Evolutionary conservation across 2,329 filamentous ascomycete genomes (phyloP).

Genomic region (Hypocreales sp.): DNA sequence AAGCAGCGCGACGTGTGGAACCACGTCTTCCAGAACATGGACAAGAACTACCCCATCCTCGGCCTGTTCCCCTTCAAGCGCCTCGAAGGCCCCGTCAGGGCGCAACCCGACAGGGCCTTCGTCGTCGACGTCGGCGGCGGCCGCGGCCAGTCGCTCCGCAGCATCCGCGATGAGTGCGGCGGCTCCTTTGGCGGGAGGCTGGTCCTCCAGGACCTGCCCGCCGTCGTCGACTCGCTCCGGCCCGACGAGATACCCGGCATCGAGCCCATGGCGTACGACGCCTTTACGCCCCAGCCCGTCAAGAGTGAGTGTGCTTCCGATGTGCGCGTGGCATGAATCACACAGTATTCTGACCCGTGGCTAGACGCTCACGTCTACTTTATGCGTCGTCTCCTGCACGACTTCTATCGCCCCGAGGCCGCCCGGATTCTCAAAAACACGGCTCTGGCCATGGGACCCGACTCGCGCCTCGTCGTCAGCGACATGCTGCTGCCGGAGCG

Average conservation of each 20-base stretch:
- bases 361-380: constrained; percentile 12
- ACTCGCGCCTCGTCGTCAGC: constrained; percentile 14
- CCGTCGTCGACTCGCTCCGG: constrained; percentile 12
- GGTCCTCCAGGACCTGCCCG: constrained; percentile 15
- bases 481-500: constrained; percentile 16
- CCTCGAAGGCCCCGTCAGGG: constrained; percentile 11
- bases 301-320: constrained; percentile 10
- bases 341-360: background rate
- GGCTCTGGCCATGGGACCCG: constrained; percentile 10
- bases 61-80: constrained; percentile 15
- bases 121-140: constrained; percentile 15
- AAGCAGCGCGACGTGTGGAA: constrained; percentile 13
- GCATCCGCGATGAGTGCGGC: constrained; percentile 10
- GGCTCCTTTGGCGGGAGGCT: constrained; percentile 10
- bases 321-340: no score
- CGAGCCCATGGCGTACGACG: constrained; percentile 10
- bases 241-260: constrained; percentile 9
- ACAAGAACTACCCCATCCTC: constrained; percentile 13
- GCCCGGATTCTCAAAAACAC: constrained; percentile 10
- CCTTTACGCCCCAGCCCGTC: constrained; percentile 10
- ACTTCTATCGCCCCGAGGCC: constrained; percentile 12
- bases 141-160: constrained; percentile 11
- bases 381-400: constrained; percentile 13
- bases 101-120: constrained; percentile 11
- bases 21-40: constrained; percentile 10